Conservation (phyloP, 495 filamentous ascomycete species). For the Lichenothelia convexa region DNA sequence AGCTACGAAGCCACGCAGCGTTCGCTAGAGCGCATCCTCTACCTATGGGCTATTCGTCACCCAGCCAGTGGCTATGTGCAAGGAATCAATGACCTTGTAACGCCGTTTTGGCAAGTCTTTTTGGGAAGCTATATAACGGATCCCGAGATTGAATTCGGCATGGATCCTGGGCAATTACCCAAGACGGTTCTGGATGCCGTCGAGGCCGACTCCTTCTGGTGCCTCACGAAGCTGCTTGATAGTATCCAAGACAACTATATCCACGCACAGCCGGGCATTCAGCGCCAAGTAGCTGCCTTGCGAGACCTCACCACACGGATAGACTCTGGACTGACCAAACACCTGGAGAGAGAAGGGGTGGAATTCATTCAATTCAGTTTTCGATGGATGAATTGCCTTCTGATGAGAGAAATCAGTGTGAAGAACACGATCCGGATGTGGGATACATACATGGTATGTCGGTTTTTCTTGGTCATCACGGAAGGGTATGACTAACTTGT, state of each 20-base stretch:
- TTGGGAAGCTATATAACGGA: constrained; percentile 86
- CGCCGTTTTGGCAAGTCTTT: constrained; percentile 96
- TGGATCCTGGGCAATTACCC: constrained; percentile 91
- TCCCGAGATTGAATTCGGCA: constrained; percentile 75
- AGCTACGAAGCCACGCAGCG: constrained; percentile 90
- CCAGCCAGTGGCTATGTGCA: constrained; percentile 96
- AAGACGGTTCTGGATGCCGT: constrained; percentile 85
- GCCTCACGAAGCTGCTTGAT: constrained; percentile 85
- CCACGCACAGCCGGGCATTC: constrained; percentile 89
- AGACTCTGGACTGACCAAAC: constrained; percentile 65
- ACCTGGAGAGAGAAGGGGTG: constrained; percentile 74
- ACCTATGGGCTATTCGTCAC: constrained; percentile 94
- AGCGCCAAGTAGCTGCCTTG: constrained; percentile 75
- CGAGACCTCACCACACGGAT: constrained; percentile 81
- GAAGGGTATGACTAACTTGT: too few species aligned
- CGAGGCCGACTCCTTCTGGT: constrained; percentile 97
- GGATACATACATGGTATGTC: constrained; percentile 88
- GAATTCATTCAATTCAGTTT: constrained; percentile 99
- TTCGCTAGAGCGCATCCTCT: constrained; percentile 82
- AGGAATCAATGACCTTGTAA: constrained; percentile 95
- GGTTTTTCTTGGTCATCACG: too few species aligned
- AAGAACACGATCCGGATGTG: constrained; percentile 96
- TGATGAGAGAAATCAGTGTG: constrained; percentile 94
- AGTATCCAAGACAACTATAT: constrained; percentile 99
- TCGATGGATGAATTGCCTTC: constrained; percentile 96